phyloP scores from a whole-genome alignment of 306 rosid species.

The Pyrus pyrifolia region DNA sequence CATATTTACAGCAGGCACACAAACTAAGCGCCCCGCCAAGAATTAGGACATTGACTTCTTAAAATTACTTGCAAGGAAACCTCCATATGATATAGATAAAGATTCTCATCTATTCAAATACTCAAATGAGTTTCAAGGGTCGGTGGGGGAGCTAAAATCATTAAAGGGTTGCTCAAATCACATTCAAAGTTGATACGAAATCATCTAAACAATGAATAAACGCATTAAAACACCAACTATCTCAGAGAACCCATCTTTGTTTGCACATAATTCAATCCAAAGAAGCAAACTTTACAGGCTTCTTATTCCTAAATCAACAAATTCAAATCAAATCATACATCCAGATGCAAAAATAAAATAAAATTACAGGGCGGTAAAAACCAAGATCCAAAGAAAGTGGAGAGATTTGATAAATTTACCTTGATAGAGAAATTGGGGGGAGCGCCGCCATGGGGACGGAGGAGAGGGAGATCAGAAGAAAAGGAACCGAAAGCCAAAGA shows the following conservation, averaged over 20 bases:
- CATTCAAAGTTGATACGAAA: not conserved
- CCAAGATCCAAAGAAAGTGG: conserved; percentile 7
- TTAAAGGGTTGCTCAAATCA: not conserved
- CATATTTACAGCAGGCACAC: conserved; percentile 77
- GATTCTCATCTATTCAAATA: not conserved
- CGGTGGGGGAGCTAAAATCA: not conserved
- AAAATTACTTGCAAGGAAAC: not conserved
- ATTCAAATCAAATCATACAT: not conserved
- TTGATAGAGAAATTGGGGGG: conserved; percentile 42
- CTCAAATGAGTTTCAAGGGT: not conserved
- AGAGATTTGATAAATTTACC: conserved; percentile 34
- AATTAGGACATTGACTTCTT: conserved; percentile 56
- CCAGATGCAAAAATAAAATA: too few species aligned
- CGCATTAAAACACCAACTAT: not conserved
- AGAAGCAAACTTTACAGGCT: not conserved
- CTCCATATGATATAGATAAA: not conserved
- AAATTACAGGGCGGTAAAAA: not conserved
- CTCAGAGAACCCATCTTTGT: not conserved
- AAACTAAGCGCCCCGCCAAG: conserved; percentile 66
- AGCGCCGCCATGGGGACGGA: conserved; percentile 55
- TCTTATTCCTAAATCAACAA: not conserved
- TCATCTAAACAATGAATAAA: not conserved
- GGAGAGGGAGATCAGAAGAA: conserved; percentile 58
- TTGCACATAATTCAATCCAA: not conserved
- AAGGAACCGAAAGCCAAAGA: conserved; percentile 57